Percentiles rank a stretch among this genome's conserved stretches.
Conservation (phyloP, 2,329 filamentous ascomycete species). For the Aureobasidium melanogenum region DNA sequence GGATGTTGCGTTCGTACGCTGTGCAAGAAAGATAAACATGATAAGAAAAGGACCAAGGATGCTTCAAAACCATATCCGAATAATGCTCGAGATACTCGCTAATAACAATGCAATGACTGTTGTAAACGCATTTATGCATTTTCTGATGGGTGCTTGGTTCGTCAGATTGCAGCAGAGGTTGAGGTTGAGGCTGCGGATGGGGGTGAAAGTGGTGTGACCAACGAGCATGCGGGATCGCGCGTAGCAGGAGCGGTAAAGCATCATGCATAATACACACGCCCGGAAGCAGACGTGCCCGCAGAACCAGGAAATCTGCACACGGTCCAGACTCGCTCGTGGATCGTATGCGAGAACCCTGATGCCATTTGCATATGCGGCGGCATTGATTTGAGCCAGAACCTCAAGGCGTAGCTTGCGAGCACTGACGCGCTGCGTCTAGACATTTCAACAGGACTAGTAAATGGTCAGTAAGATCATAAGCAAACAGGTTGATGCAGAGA, state of each 20-base stretch:
- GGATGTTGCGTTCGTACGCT: neutral
- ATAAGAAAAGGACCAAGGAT: neutral
- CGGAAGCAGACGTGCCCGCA: neutral
- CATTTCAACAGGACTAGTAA: slow-evolving; percentile 43
- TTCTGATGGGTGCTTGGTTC: too few species aligned
- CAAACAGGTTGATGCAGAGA: slow-evolving; percentile 16
- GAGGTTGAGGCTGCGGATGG: too few species aligned
- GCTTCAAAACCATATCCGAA: neutral
- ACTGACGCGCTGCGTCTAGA: slow-evolving; percentile 39
- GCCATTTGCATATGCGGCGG: neutral
- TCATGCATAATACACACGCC: neutral
- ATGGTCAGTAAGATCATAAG: slow-evolving; percentile 12
- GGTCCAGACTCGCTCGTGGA: neutral
- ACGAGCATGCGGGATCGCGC: neutral
- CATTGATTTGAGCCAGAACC: neutral
- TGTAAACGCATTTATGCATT: neutral
- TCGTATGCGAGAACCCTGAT: neutral
- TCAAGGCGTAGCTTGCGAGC: neutral
- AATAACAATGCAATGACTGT: neutral
- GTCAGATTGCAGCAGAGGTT: neutral
- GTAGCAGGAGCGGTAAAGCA: neutral
- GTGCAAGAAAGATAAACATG: neutral
- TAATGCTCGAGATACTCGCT: neutral
- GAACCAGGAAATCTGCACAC: neutral
- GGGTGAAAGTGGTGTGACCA: neutral